Base-by-base conservation (phyloP, 2,329 filamentous ascomycete species). In the Sporothrix luriei region DNA sequence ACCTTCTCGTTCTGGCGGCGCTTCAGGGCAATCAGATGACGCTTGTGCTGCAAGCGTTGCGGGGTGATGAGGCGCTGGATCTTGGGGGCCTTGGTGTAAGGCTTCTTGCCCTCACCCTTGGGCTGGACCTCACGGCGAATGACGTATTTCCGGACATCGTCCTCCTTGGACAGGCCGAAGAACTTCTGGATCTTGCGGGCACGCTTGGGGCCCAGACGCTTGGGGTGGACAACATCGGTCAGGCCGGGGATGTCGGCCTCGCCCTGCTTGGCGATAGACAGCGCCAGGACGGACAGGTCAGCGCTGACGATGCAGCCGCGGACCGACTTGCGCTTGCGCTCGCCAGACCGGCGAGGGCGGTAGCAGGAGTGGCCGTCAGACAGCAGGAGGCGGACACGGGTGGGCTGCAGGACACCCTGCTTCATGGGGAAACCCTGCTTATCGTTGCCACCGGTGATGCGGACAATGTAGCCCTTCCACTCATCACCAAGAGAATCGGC, bases 351-450 rank as follows among this genome's bases (percentile, higher is more conserved):
- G 85, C 95, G 94, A 82, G 94, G 90, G 82, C 95, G 94, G 91
- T 98, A 99, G 92, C 95, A 99, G 78, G 93, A 95, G 92, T 98
- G 95, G 83, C 95, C 95, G 70, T 97, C 93, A 82, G 91, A 82
- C 81, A 99, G 93, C 80, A 99, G 91, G 77, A 99, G 93, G 78
- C 92, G 91, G 85, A 97, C 95, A 95, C 95, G 95, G 83, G 92
- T 95, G 79, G 95, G 94, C 84, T 97, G 92, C 89, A 99, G 94
- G 83, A 97, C 92, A 88, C 95, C 95, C 91, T 99, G 96, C 93
- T 99, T 99, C 95, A 99, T 99, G 78, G 95, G 95, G 90, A 99
- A 99, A 87, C 95, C 95, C 89, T 99, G 96, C 93, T 99, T 99
- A 92, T 99, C 95, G 91, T 99, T 99, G 82, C 96, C 95, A 81